Evolutionary conservation across 345 rosid species (phyloP).

Genomic region (Populus nigra): DNA sequence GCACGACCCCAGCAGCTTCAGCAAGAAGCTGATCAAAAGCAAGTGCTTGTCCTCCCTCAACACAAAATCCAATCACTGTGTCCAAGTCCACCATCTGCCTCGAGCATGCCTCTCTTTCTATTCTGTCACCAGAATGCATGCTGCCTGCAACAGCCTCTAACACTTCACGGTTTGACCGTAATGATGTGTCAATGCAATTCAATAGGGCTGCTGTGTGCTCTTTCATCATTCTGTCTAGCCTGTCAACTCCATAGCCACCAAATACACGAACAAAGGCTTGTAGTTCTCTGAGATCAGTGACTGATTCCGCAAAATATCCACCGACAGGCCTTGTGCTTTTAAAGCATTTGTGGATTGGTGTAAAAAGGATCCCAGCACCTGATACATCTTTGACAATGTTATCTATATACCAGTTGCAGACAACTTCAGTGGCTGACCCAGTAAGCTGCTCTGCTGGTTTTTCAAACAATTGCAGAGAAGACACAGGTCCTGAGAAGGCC

Average conservation of each 20-base stretch:
- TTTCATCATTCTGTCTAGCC: constrained; percentile 88
- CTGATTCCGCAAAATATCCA: constrained; percentile 98
- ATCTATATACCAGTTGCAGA: constrained; percentile 98
- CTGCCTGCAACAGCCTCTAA: constrained; percentile 82
- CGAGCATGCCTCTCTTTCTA: constrained; percentile 68
- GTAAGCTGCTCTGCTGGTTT: constrained; percentile 66
- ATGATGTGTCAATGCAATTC: constrained; percentile 89
- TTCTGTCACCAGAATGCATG: constrained; percentile 94
- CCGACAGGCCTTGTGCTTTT: constrained; percentile 98
- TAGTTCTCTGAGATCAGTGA: constrained; percentile 80
- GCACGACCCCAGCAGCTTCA: constrained; percentile 88
- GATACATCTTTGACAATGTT: constrained; percentile 92
- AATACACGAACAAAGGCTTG: constrained; percentile 83
- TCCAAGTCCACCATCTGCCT: constrained; percentile 95
- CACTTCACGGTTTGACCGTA: constrained; percentile 81
- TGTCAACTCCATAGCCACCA: constrained; percentile 95
- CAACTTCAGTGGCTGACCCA: constrained; percentile 85
- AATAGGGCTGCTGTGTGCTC: constrained; percentile 92
- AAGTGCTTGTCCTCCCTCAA: constrained; percentile 95
- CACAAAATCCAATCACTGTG: constrained; percentile 85
- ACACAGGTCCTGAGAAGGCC: constrained; percentile 87
- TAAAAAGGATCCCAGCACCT: constrained; percentile 91
- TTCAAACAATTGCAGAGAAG: constrained; percentile 72
- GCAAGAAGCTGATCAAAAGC: constrained; percentile 92
- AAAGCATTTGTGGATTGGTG: constrained; percentile 87